phyloP scores from a whole-genome alignment of 2,329 filamentous ascomycete species.

The Teratosphaeria pseudoeucalypti region DNA sequence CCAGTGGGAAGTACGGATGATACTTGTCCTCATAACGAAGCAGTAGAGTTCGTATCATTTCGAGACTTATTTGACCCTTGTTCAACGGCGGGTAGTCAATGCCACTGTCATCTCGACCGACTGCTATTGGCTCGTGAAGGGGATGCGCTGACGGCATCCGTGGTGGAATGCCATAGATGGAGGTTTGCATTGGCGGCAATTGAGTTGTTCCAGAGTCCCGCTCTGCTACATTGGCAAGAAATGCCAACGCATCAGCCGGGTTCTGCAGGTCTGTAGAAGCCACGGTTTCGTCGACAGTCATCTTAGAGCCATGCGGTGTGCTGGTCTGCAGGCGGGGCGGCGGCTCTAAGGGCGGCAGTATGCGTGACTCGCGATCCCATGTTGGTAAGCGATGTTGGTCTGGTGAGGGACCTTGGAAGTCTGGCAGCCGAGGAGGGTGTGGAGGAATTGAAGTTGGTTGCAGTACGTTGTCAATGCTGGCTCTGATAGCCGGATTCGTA shows the following conservation, averaged over 20 bases:
- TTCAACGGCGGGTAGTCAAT: conserved; percentile 21
- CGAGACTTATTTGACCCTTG: conserved; percentile 19
- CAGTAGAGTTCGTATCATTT: conserved; percentile 20
- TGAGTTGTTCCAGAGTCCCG: conserved; percentile 18
- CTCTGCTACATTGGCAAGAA: conserved; percentile 24
- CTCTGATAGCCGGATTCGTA: background rate
- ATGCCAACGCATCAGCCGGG: conserved; percentile 25
- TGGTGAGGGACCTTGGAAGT: conserved; percentile 3
- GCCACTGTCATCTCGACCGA: conserved; percentile 7
- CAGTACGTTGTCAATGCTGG: conserved; percentile 12
- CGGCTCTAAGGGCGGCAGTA: conserved; percentile 17
- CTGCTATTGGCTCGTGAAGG: conserved; percentile 2
- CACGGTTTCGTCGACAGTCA: conserved; percentile 23
- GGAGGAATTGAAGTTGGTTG: conserved; percentile 7
- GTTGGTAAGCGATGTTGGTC: conserved; percentile 6
- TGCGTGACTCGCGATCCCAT: conserved; percentile 16
- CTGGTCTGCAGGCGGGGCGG: conserved; percentile 9
- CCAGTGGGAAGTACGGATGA: conserved; percentile 25
- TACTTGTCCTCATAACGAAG: conserved; percentile 23
- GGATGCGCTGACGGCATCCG: background rate
- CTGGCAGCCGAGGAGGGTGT: background rate
- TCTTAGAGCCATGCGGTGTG: conserved; percentile 15
- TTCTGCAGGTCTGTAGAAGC: conserved; percentile 25
- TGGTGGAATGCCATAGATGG: conserved; percentile 12
- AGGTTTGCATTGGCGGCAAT: conserved; percentile 20